A percentile compares a stretch with the other conserved stretches of the same genome.
Conservation (phyloP, 2,329 filamentous ascomycete genomes). For the Cryphonectria radicalis region DNA sequence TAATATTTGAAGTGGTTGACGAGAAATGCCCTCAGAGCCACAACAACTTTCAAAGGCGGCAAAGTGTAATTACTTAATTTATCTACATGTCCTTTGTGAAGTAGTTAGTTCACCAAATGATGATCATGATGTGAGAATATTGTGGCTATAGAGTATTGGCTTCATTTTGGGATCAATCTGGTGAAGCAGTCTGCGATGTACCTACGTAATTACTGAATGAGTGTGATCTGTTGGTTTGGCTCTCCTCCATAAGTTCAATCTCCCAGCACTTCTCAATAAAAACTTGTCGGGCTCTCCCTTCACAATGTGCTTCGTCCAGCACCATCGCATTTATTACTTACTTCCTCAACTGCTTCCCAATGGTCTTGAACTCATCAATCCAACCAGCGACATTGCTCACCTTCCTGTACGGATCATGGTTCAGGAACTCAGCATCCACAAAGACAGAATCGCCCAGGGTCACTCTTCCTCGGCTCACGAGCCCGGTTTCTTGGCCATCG, state of each 20-base stretch:
- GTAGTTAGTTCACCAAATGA: no score
- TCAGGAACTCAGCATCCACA: constrained; percentile 40
- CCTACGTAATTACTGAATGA: not conserved
- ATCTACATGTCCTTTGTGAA: no score
- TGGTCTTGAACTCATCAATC: constrained; percentile 38
- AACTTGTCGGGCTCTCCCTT: not conserved
- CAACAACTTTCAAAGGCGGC: no score
- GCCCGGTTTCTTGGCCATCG: constrained; percentile 30
- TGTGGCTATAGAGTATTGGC: no score
- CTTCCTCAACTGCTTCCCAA: constrained; percentile 33
- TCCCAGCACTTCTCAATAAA: not conserved
- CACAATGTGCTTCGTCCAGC: not conserved
- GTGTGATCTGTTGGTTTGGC: not conserved
- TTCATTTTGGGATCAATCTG: not conserved
- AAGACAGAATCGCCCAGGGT: constrained; percentile 37
- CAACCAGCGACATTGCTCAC: constrained; percentile 37
- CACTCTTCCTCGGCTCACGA: constrained; percentile 33
- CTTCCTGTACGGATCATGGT: constrained; percentile 40
- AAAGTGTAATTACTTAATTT: no score
- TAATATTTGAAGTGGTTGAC: not conserved
- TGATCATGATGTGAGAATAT: no score
- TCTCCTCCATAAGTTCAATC: not conserved
- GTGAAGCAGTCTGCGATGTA: not conserved
- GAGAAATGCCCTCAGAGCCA: no score
- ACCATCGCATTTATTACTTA: not conserved